Evolutionary conservation across 805 yeast species (phyloP), one percentile per base, ranked within the genome.

Genomic region (Yarrowia sp.): DNA sequence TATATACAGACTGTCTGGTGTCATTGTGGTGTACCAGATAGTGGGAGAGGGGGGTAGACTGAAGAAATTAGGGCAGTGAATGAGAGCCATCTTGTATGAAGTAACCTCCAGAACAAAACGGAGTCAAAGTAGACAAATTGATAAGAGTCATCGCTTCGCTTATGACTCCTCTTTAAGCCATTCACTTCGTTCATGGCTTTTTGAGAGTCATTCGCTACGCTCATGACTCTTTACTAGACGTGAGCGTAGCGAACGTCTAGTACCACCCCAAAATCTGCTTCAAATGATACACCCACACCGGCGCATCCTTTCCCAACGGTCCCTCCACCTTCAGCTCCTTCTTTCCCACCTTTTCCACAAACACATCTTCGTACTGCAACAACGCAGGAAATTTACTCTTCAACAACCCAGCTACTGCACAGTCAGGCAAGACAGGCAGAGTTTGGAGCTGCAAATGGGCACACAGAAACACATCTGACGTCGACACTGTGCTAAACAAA

Each of bases 241-340:
- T 49, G 14, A 3, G 8, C 15, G n/a, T 12, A 3, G 32, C 55
- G 1, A 16, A 10, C 38, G 32, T 26, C 32, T 56, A 58, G n/a
- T 43, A 59, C 65, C 65, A 59, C 32, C 65, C 65, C 32, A 59
- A 8, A 32, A 59, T 35, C 65, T 59, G 65, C 52, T 38, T 43
- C 26, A 59, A 14, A 10, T 59, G 65, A 14, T 11, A 43, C 2
- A 43, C 12, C 65, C 65, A 59, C 11, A 59, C 5, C 12, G 65
- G 65, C 2, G 65, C 65, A 16, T 59, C 65, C 19, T 45, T 59
- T 0, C 65, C 65, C 15, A 59, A 9, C 16, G 65, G 65, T 1
- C 52, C 52, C 26, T 59, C 65, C 32, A 59, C 40, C 40, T 59
- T 45, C 8, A 59, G 8, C 8, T 32, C 43, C 64, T 42, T 42